A percentile compares a stretch with the other conserved stretches of the same genome.
These are phyloP conservation scores for Exophiala dermatitidis DNA, from an alignment of 2,329 filamentous ascomycete genomes.

Conservation along the genomic window DNA sequence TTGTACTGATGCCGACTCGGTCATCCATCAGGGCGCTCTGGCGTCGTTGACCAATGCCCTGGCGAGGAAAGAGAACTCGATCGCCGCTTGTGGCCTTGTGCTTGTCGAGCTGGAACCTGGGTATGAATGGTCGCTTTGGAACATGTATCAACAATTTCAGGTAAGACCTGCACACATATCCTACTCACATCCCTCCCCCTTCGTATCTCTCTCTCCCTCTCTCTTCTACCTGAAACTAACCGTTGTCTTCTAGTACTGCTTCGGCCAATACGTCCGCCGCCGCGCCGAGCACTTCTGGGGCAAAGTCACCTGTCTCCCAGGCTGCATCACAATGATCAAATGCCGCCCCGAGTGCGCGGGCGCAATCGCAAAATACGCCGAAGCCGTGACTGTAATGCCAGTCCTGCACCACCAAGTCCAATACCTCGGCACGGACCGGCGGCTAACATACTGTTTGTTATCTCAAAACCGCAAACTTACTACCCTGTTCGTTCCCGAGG, in stretches of 20 bases:
- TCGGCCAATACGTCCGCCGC: conserved; percentile 11
- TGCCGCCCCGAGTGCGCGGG: conserved; percentile 9
- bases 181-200: neutral
- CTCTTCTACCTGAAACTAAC: neutral
- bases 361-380: conserved; percentile 12
- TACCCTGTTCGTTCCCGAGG: conserved; percentile 13
- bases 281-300: conserved; percentile 12
- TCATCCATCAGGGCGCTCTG: conserved; percentile 8
- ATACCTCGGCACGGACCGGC: conserved; percentile 14
- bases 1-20: conserved; percentile 14
- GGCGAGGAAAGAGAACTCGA: conserved; percentile 1
- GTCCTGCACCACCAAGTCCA: conserved; percentile 14
- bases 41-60: conserved; percentile 9
- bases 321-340: conserved; percentile 14
- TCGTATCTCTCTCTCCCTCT: neutral
- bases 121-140: conserved; percentile 4
- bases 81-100: conserved; percentile 11
- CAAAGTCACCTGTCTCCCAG: conserved; percentile 13
- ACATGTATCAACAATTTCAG: conserved; percentile 15
- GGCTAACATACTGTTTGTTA: conserved; percentile 9
- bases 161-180: neutral
- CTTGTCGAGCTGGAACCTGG: conserved; percentile 10
- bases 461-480: conserved; percentile 8
- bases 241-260: conserved; percentile 2
- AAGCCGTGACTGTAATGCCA: conserved; percentile 5